phyloP scores from a whole-genome alignment of 352 stramenopile genomes.

The Globisporangium perplexum region DNA sequence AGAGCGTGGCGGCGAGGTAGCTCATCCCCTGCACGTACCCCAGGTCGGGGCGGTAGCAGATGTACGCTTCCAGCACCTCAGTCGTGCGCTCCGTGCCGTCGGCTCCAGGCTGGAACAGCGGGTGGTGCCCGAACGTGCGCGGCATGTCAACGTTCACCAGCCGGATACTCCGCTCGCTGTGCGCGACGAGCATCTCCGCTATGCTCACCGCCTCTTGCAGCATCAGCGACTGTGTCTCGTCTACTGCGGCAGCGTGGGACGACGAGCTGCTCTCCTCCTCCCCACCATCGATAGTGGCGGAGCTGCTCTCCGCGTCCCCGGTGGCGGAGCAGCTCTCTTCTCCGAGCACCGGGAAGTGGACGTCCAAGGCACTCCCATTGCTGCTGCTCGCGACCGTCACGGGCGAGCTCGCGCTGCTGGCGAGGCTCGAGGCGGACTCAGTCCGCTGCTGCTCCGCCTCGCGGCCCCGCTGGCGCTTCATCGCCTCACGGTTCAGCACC shows the following conservation, averaged over 20 bases:
- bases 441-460: conserved; percentile 1
- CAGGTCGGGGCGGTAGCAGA: conserved; percentile 80
- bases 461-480: conserved; percentile 8
- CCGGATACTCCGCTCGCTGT: conserved; percentile 77
- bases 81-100: conserved; percentile 69
- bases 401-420: not conserved
- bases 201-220: conserved; percentile 68
- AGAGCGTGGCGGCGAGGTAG: conserved; percentile 78
- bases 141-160: conserved; percentile 84
- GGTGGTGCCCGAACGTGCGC: conserved; percentile 77
- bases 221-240: conserved; percentile 17
- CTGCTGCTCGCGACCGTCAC: conserved; percentile 5
- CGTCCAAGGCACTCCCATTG: conserved; percentile 7
- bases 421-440: conserved; percentile 4
- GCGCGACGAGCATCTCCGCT: conserved; percentile 74
- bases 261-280: not conserved
- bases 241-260: not conserved
- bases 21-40: conserved; percentile 88
- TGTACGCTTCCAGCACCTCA: conserved; percentile 82
- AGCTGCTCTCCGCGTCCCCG: not conserved
- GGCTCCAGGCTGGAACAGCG: conserved; percentile 66
- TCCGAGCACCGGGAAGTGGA: not conserved
- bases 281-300: not conserved
- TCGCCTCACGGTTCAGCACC: conserved; percentile 54
- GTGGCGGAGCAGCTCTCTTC: not conserved